Evolutionary conservation across 768 basidiomycete genomes (phyloP), one percentile per base, ranked within the genome.

Genomic region (Lanmaoa pseudosensibilis): DNA sequence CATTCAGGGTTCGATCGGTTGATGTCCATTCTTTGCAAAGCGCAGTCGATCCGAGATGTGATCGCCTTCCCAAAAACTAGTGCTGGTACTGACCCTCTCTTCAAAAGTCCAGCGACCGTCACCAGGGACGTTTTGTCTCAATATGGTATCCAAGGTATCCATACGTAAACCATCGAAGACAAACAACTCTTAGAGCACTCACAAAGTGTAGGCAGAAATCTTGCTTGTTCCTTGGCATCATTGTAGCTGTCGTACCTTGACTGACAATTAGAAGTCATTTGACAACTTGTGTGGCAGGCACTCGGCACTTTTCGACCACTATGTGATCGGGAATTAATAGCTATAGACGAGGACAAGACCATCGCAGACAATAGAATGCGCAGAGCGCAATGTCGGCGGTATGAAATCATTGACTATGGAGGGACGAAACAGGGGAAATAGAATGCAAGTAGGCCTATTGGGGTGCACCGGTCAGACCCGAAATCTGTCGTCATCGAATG

Each of bases 51-150:
- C 63, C 82, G 93, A 58, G 94, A 97, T 65, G 95, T 98, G 61
- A 96, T 98, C 61, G 95, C 95, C 19, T 98, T 98, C 77, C 95
- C 95, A 10, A 98, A 98, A 78, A 88, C 90, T 9, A 83, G 85
- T 39, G 83, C 76, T 56, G 94, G 95, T 6, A 81, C 85, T 23
- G 95, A 98, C 74, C 83, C 86, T 41, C 83, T 96, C 38, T 94
- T 97, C 80, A 88, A 85, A 73, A 93, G 92, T 72, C 95, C 95
- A 39, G 85, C 90, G 13, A 64, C 80, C 18, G 78, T 86, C 53
- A 65, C 69, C 54, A 68, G 74, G 23, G 78, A 81, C 34, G 75
- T 82, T 34, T 73, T 93, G 51, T 63, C 77, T 60, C 83, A 87
- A 67, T 92, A 91, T 70, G 83, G 84, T 62, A 79, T 91, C 61